Evolutionary conservation across 495 filamentous ascomycete genomes (phyloP), one percentile per base, ranked within the genome.

Genomic region (Astrothelium subdiscretum): DNA sequence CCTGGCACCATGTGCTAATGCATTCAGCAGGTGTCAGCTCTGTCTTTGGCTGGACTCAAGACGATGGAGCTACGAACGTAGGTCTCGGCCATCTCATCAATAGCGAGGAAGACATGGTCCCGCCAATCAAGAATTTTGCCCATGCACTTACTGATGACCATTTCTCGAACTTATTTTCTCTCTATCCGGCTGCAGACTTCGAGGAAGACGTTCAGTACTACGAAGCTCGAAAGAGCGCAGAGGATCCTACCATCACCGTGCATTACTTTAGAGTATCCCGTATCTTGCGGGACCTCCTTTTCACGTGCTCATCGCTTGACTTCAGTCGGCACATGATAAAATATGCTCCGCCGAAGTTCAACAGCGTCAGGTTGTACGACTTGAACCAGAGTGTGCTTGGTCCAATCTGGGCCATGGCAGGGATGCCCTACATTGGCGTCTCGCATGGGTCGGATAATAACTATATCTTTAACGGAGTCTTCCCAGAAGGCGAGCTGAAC

Each of bases 381-480:
- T 48, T 74, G 1, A 74, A 74, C 59, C 69, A 71, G 59, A 73
- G 60, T 32, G 71, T 73, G 69, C 31, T 73, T 3, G 63, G 67
- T 0, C 66, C 69, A 0, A 18, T 73, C 0, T 70, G 69, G n/a
- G 57, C 60, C 6, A 60, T 31, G 0, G 65, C 62, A 1, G 71
- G 72, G 0, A 70, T 73, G 71, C 69, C 72, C 1, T 72, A 70
- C 38, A 1, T 72, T 6, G 65, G 69, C 2, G 62, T 62, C 8
- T 29, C 32, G 1, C 72, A 74, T 48, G 72, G 72, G 0, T 68
- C 65, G 15, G 71, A 74, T 57, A 67, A 59, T 24, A 68, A 73
- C 58, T 74, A 74, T 58, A 62, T 73, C 26, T 69, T 69, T 58
- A 72, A 70, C 40, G 65, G 65, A 4, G 32, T 73, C 2, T 68